Conservation (phyloP, 2,329 filamentous ascomycete genomes). For the Fusarium citri region DNA sequence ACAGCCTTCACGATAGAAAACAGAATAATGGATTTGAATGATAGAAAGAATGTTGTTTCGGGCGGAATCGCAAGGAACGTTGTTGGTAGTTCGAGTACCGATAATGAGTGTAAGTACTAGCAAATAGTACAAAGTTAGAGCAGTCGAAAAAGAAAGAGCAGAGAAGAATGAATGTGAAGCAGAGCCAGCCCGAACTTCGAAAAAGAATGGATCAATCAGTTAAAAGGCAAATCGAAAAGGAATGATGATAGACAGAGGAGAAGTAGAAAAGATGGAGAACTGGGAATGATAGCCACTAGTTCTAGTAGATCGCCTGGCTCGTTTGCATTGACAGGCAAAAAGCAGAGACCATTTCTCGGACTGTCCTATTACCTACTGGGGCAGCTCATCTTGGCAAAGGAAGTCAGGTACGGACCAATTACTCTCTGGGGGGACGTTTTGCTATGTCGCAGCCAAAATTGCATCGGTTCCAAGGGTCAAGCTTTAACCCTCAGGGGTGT, state of each 20-base stretch:
- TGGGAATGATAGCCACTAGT: constrained; percentile 19
- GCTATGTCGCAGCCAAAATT: constrained; percentile 45
- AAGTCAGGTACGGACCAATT: constrained; percentile 22
- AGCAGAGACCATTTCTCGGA: background rate
- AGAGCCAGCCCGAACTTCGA: constrained; percentile 41
- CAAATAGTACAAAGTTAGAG: constrained; percentile 8
- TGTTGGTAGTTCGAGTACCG: constrained; percentile 15
- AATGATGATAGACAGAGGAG: constrained; percentile 36
- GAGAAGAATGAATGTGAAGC: constrained; percentile 35
- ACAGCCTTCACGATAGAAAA: constrained; percentile 2
- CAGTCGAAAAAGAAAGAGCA: constrained; percentile 16
- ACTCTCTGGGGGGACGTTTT: constrained; percentile 16
- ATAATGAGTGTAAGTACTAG: constrained; percentile 25
- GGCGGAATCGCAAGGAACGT: constrained; percentile 39
- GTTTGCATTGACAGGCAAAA: constrained; percentile 22
- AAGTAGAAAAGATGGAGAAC: constrained; percentile 35
- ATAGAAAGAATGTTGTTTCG: constrained; percentile 41
- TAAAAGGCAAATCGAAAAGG: constrained; percentile 34
- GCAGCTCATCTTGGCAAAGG: constrained; percentile 27
- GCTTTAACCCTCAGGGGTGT: constrained; percentile 33
- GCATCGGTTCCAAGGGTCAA: constrained; percentile 48
- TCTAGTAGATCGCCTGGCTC: background rate
- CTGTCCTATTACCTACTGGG: constrained; percentile 5
- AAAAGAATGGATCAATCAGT: constrained; percentile 32
- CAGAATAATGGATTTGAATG: background rate